Evolutionary conservation across 495 filamentous ascomycete species (phyloP), one percentile per base, ranked within the genome.

Genomic region (Usnea hakonensis): DNA sequence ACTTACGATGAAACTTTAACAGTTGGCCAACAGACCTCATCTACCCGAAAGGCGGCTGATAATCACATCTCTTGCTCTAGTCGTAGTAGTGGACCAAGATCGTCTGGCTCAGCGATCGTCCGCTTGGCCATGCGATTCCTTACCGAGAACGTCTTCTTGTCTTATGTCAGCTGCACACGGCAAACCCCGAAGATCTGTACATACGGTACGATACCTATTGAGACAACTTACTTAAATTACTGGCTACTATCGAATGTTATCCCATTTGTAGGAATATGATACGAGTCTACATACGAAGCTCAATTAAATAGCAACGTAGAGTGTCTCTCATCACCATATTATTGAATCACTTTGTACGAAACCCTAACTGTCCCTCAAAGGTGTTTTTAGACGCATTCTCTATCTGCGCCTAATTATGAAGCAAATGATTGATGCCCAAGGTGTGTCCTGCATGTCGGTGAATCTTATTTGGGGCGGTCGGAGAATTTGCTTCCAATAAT

Each of bases 31-130:
- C 16, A 55, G 6, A 2, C 30, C 35, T 56, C 54, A 56, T 56
- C 54, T 56, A 17, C 54, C 54, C 32, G 32, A 57, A 26, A 57
- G 23, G 48, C 33, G 54, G 54, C 54, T 56, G 54, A 56, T 21
- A n/a, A 11, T 33, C 30, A 44, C 13, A 19, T 21, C 8, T 19
- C 16, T n/a, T 37, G 30, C 52, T 23, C 10, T 5, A 37, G 11
- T 2, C 35, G 8, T 10, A 16, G 26, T 14, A 28, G 19, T 38
- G 33, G 4, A 23, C 33, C 54, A 57, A 55, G 54, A 57, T 57
- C 54, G 26, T 30, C 54, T 57, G 17, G 33, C 33, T 52, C 48
- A 52, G 48, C 48, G 48, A 52, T 52, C 54, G 36, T 36, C 54
- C 54, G 54, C 46, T 50, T 50, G 28, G 48, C 48, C 48, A 32